Base-by-base conservation (phyloP, 768 basidiomycete genomes). In the Kwoniella sp. region DNA sequence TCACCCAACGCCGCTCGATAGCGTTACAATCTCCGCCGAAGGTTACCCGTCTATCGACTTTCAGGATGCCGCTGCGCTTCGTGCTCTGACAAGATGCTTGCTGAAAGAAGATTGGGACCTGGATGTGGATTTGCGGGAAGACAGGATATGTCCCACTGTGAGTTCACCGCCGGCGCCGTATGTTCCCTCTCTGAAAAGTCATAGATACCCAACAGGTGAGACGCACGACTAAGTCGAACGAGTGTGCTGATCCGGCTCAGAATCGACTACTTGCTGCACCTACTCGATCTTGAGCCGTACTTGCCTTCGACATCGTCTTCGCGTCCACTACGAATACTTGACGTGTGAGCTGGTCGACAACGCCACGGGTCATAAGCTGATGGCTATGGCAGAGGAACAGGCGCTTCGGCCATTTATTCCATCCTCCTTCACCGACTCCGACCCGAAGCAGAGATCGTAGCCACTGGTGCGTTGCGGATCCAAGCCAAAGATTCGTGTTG, bases 131-230 rank as follows among this genome's bases (percentile, higher is more conserved):
- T 73, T 95, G 11, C 86, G 87, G 1, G 69, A 77, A 2, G 80
- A 89, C 73, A 77, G 91, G 48, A 75, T 95, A 5, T 93, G 91
- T 73, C 92, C 92, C 27, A 87, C 91, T 0, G 90, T 93, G 66
- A 52, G 83, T 71, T 22, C 1, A 17, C 19, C 33, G n/a, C n/a
- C n/a, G n/a, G n/a, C n/a, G n/a, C n/a, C n/a, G n/a, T n/a, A 17
- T 45, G 23, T 26, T 29, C 7, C 14, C 22, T 27, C 14, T 36
- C 8, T 23, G 12, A 10, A 15, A 3, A 31, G 50, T 2, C 14
- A 9, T 29, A 70, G 73, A 28, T 74, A 1, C 54, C 69, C 3
- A 71, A 71, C 50, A 53, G 71, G 69, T 70, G 38, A 33, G 47
- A 23, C 15, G 17, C 29, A 20, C 20, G 8, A 22, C 17, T 34